Base-by-base conservation (phyloP, 2,329 filamentous ascomycete genomes). In the Fusarium concolor region DNA sequence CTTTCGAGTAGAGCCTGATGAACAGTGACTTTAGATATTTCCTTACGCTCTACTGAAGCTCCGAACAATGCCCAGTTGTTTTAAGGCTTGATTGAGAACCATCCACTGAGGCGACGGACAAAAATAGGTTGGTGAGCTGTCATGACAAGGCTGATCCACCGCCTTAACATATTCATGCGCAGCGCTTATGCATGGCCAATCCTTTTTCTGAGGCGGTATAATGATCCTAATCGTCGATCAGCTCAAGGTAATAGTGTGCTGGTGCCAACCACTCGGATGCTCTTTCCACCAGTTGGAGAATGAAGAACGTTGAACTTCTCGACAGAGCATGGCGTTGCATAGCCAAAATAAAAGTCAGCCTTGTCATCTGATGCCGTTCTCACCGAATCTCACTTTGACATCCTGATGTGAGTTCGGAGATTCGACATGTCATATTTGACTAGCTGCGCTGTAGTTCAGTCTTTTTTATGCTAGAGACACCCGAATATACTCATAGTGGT, bases 351-450 rank as follows among this genome's bases (percentile, higher is more conserved):
- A 44, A 33, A 20, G 15, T 4, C 18, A 18, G 28, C 22, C 31
- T 17, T 35, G 12, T 28, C 17, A 26, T 39, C n/a, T 20, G 35
- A 46, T 17, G 6, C 28, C 17, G 31, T 33, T 24, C 38, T 44
- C 42, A 20, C 37, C 26, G 37, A 24, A 44, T 39, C 38, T 24
- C 41, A n/a, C 33, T 22, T 26, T 14, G n/a, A 20, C 14, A 35
- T 41, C 33, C 29, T 38, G 29, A 22, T 10, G 39, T 28, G 50
- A 41, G 50, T 39, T 56, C 33, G 59, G 54, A 14, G 35, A 55
- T 20, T 39, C 57, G 61, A 70, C 50, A 44, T 42, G 53, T 70
- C 64, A 70, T 44, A 56, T 56, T 35, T 18, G 22, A 26, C 26
- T 41, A 46, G 51, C 33, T 39, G 42, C 20, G 14, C 31, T n/a